phyloP scores from a whole-genome alignment of 768 basidiomycete genomes.

The Mycena sanguinolenta region DNA sequence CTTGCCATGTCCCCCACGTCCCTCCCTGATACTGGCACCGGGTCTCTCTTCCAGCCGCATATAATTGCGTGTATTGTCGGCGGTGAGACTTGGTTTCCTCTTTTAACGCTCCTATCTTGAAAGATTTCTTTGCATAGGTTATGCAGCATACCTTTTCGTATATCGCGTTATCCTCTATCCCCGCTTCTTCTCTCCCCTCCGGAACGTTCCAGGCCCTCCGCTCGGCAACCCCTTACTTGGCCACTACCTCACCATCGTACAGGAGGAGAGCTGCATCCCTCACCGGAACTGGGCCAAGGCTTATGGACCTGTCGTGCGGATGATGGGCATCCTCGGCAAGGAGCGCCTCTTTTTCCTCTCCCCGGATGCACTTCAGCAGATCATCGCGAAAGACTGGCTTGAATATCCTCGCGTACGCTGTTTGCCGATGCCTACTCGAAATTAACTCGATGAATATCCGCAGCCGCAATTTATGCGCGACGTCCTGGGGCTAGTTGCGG shows the following conservation, averaged over 20 bases:
- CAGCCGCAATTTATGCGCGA: slow-evolving; percentile 61
- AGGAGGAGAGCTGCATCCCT: slow-evolving; percentile 58
- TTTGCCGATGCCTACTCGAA: not conserved
- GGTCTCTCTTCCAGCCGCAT: no score
- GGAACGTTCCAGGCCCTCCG: slow-evolving; percentile 54
- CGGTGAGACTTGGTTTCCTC: not conserved
- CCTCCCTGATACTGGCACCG: no score
- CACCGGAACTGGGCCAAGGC: slow-evolving; percentile 46
- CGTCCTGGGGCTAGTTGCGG: slow-evolving; percentile 56
- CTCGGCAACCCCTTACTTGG: slow-evolving; percentile 50
- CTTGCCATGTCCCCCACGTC: no score
- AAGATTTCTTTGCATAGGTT: slow-evolving; percentile 9
- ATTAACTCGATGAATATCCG: not conserved
- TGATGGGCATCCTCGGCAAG: slow-evolving; percentile 59
- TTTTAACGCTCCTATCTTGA: not conserved
- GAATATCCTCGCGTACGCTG: slow-evolving; percentile 57
- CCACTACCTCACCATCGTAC: slow-evolving; percentile 54
- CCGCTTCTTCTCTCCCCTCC: slow-evolving; percentile 52
- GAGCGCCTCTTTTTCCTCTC: slow-evolving; percentile 60
- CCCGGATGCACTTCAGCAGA: slow-evolving; percentile 61
- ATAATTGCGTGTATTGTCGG: slow-evolving; percentile 16
- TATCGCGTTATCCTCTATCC: slow-evolving; percentile 51
- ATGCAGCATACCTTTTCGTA: slow-evolving; percentile 35
- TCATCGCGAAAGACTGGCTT: slow-evolving; percentile 59
- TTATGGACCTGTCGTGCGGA: slow-evolving; percentile 58